A percentile compares a stretch with the other conserved stretches of the same genome.
Evolutionary conservation across 306 rosid species (phyloP).

Genomic region (Ochetophila trinervis): DNA sequence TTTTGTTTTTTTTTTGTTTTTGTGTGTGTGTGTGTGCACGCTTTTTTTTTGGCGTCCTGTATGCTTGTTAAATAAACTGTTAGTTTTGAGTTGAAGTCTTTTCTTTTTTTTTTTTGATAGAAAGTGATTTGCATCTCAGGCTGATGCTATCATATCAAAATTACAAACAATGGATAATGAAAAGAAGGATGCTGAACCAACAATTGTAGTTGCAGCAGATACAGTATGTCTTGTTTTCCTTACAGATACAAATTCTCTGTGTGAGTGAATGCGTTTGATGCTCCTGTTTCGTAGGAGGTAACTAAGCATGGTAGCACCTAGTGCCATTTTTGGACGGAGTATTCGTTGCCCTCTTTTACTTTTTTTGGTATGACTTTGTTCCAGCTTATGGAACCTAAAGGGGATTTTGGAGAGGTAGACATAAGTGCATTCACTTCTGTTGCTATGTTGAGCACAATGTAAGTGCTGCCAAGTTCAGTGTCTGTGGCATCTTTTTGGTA

Average conservation of each 20-base stretch:
- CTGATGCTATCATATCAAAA: conserved; percentile 76
- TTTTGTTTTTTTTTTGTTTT: conserved; percentile 19
- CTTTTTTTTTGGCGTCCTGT: not conserved
- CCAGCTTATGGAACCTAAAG: too few relatives aligned
- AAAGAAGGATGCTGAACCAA: conserved; percentile 55
- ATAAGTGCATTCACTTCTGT: too few relatives aligned
- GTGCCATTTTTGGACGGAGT: conserved; percentile 63
- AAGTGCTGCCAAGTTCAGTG: too few relatives aligned
- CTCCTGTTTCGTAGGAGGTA: conserved; percentile 20
- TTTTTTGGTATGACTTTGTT: too few relatives aligned
- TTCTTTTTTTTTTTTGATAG: conserved; percentile 37
- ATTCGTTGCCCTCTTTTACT: not conserved
- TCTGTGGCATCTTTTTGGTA: too few relatives aligned
- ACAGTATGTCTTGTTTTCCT: conserved; percentile 61
- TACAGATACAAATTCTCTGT: not conserved
- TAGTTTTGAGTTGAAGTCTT: conserved; percentile 16
- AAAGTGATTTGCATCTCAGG: conserved; percentile 57
- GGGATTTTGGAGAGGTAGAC: too few relatives aligned
- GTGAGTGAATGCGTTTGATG: not conserved
- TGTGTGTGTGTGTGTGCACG: not conserved
- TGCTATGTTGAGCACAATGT: too few relatives aligned
- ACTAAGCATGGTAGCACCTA: conserved; percentile 42
- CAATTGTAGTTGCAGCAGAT: conserved; percentile 82
- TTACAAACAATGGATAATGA: conserved; percentile 41
- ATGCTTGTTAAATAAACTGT: not conserved